Evolutionary conservation across 1,284 basidiomycete species (phyloP).

Genomic region (Agaricales sp.): DNA sequence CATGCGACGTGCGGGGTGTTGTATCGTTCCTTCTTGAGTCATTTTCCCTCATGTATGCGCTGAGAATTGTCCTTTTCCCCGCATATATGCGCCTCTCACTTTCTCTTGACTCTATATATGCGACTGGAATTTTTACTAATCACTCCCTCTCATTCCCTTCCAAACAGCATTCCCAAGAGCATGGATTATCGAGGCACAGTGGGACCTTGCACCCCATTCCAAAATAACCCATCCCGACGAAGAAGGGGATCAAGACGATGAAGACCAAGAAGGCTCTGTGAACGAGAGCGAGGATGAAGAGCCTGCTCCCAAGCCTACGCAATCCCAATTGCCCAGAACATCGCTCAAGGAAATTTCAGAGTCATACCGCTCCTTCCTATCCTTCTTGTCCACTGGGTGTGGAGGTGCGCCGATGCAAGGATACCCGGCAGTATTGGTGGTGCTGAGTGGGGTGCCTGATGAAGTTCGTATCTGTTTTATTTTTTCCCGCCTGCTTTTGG

Average conservation of each 20-base stretch:
- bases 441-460: slow-evolving; percentile 70
- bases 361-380: slow-evolving; percentile 65
- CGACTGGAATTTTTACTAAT: not conserved
- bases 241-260: slow-evolving; percentile 13
- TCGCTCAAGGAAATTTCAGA: slow-evolving; percentile 20
- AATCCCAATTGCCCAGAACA: slow-evolving; percentile 3
- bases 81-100: no score
- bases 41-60: no score
- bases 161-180: slow-evolving; percentile 47
- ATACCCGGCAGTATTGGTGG: slow-evolving; percentile 69
- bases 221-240: not conserved
- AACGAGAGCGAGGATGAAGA: slow-evolving; percentile 22
- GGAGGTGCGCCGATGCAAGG: slow-evolving; percentile 64
- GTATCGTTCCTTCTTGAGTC: no score
- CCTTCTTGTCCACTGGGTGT: slow-evolving; percentile 68
- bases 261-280: slow-evolving; percentile 21
- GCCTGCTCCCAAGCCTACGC: slow-evolving; percentile 10
- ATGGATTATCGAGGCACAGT: slow-evolving; percentile 50
- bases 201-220: not conserved
- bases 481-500: not conserved
- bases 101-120: not conserved
- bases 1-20: no score
- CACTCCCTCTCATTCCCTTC: slow-evolving; percentile 5
- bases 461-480: slow-evolving; percentile 29
- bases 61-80: no score